A percentile compares a stretch with the other conserved stretches of the same genome.
Evolutionary conservation across 331 rosid genomes (phyloP).

Genomic region (Quercus phellos): DNA sequence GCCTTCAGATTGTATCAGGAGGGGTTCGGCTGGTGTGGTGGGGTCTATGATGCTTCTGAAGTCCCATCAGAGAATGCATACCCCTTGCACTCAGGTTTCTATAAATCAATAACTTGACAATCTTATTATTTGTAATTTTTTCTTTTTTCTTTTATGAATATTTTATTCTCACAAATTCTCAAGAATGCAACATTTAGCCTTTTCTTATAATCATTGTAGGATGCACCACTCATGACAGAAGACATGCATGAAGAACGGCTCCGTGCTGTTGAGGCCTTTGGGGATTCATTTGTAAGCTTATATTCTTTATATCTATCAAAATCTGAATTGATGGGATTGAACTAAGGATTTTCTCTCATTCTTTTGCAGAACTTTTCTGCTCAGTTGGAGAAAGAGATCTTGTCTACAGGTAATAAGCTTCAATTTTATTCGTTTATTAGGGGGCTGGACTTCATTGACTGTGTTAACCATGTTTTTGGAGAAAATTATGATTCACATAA

Average conservation of each 20-base stretch:
- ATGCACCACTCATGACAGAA: conserved; percentile 92
- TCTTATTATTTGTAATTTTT: conserved; percentile 1
- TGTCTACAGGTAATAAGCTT: conserved; percentile 71
- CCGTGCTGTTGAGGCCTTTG: conserved; percentile 80
- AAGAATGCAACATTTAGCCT: conserved; percentile 14
- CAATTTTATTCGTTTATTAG: neutral
- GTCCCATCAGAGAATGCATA: conserved; percentile 79
- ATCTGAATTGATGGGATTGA: neutral
- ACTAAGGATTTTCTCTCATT: conserved; percentile 10
- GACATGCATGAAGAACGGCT: conserved; percentile 99
- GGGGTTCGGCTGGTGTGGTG: conserved; percentile 78
- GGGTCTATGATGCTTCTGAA: conserved; percentile 78
- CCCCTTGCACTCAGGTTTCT: conserved; percentile 87
- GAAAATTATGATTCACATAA: neutral
- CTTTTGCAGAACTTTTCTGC: conserved; percentile 76
- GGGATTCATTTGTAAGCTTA: conserved; percentile 83
- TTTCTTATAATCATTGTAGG: conserved; percentile 42
- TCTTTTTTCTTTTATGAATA: neutral
- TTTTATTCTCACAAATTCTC: conserved; percentile 11
- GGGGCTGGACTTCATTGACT: neutral
- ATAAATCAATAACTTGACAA: conserved; percentile 18
- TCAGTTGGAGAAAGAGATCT: conserved; percentile 86
- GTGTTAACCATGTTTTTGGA: neutral
- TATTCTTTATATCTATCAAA: neutral
- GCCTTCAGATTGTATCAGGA: conserved; percentile 46